A percentile compares a stretch with the other conserved stretches of the same genome.
These are phyloP conservation scores for Leccinum disarticulatum DNA, from an alignment of 768 basidiomycete species.

Conservation along the genomic window DNA sequence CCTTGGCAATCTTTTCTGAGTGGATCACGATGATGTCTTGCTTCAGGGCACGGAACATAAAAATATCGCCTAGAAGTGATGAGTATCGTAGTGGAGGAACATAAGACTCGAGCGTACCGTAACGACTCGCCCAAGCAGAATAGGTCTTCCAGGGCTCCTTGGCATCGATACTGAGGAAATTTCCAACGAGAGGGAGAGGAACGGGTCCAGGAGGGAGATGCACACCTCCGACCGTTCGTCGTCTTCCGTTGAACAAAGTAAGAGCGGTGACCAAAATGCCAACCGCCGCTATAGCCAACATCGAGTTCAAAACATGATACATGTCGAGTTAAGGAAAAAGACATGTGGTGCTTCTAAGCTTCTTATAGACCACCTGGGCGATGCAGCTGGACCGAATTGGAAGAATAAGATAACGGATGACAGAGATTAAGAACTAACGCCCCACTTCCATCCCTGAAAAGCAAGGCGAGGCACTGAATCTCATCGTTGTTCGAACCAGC, in stretches of 20 bases:
- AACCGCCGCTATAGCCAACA: not conserved
- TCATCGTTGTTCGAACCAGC: too few relatives aligned
- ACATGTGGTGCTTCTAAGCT: not conserved
- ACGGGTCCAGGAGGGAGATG: constrained; percentile 21
- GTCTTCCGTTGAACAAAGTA: constrained; percentile 2
- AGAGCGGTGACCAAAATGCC: not conserved
- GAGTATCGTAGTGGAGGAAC: not conserved
- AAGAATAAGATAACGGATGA: not conserved
- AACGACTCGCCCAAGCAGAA: constrained; percentile 17
- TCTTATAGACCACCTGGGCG: not conserved
- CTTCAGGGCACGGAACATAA: constrained; percentile 21
- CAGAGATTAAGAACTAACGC: not conserved
- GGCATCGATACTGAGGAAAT: constrained; percentile 15
- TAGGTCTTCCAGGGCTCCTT: constrained; percentile 24
- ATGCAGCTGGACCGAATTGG: not conserved
- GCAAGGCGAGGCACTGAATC: too few relatives aligned
- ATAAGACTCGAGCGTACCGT: constrained; percentile 8
- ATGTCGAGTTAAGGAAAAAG: not conserved
- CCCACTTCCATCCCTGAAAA: not conserved
- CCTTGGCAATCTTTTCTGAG: constrained; percentile 27
- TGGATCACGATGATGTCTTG: constrained; percentile 26
- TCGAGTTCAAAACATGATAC: not conserved
- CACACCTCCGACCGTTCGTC: not conserved
- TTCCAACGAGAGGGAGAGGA: constrained; percentile 22
- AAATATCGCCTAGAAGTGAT: constrained; percentile 15